Base-by-base conservation (phyloP, 108 stramenopile genomes). In the Skeletonema menzelii region DNA sequence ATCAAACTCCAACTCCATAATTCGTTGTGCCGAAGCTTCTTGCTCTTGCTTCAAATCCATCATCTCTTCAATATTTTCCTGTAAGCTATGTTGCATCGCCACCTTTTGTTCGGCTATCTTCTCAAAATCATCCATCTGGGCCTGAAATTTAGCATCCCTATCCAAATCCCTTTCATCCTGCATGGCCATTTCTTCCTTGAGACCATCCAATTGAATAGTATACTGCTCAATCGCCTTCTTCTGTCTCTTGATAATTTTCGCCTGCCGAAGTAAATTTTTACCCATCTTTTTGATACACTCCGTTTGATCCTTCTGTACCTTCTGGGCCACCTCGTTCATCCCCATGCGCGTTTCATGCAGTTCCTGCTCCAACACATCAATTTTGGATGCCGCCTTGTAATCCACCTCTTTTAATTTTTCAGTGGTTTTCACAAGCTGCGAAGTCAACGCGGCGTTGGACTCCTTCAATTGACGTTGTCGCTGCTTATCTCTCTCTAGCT, bases 131-230 rank as follows among this genome's bases (percentile, higher is more conserved):
- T 78, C 58, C 46, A 53, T 44, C 64, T 70, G 61, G 5, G 40
- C 34, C 22, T 59, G 37, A 31, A 40, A 56, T 27, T 68, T 61
- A 4, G 62, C 72, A 22, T 79, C 78, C 31, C 63, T 47, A 44
- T 7, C 47, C 38, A 58, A 63, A 64, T 79, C 78, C 47, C 78
- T 27, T 53, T 79, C 78, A 35, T 79, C 78, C 59, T 79, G 78
- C 78, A 79, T 79, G 28, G 78, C 78, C 78, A 79, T 73, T 49
- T 79, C 78, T 49, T 79, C 78, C 27, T 40, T 63, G 27, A 72
- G 55, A 1, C 56, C 71, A 37, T 72, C 78, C 37, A 79, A 42
- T 40, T 73, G 71, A 10, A 73, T 79, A 30, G 62, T 56, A 19
- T 73, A 79, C 53, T 73, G 65, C 53, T 67, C 66, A 26, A 73